These are phyloP conservation scores for Stagonosporopsis cucurbitacearum DNA, from an alignment of 2,329 filamentous ascomycete genomes.

Conservation along the genomic window DNA sequence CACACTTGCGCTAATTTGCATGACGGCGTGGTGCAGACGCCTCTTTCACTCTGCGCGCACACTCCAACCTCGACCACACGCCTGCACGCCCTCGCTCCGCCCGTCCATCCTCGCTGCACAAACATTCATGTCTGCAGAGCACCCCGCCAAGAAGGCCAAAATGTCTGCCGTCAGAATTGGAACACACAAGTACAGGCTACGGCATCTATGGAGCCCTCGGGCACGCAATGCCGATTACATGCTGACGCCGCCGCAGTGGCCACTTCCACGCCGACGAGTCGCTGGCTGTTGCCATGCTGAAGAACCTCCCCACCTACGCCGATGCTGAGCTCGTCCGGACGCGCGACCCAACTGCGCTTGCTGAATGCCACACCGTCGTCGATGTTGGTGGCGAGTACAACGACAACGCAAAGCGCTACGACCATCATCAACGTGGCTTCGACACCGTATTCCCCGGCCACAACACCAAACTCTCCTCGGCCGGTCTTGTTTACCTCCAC, in stretches of 20 bases:
- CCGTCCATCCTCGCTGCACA: not conserved
- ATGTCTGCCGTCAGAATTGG: slow-evolving; percentile 74
- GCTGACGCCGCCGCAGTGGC: slow-evolving; percentile 59
- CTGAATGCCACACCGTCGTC: slow-evolving; percentile 90
- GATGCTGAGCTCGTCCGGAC: slow-evolving; percentile 80
- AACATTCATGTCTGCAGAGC: slow-evolving; percentile 41
- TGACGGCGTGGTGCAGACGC: slow-evolving; percentile 20
- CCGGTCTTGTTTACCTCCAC: slow-evolving; percentile 94
- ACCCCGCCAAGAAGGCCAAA: slow-evolving; percentile 80
- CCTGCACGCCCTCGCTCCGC: not conserved
- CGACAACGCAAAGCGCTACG: slow-evolving; percentile 76
- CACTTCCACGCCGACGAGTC: slow-evolving; percentile 99
- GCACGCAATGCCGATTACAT: not conserved
- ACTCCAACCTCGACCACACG: not conserved
- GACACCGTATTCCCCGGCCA: slow-evolving; percentile 81
- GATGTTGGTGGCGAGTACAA: slow-evolving; percentile 98
- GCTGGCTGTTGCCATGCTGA: slow-evolving; percentile 94
- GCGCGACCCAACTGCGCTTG: slow-evolving; percentile 79
- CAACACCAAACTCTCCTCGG: slow-evolving; percentile 88
- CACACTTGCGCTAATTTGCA: slow-evolving; percentile 21
- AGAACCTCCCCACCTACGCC: slow-evolving; percentile 81
- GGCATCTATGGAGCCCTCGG: slow-evolving; percentile 2
- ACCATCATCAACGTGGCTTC: slow-evolving; percentile 97
- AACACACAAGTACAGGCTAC: slow-evolving; percentile 91
- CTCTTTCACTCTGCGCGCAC: not conserved